Conservation (phyloP, 768 basidiomycete genomes). For the Leucogyrophana mollusca region DNA sequence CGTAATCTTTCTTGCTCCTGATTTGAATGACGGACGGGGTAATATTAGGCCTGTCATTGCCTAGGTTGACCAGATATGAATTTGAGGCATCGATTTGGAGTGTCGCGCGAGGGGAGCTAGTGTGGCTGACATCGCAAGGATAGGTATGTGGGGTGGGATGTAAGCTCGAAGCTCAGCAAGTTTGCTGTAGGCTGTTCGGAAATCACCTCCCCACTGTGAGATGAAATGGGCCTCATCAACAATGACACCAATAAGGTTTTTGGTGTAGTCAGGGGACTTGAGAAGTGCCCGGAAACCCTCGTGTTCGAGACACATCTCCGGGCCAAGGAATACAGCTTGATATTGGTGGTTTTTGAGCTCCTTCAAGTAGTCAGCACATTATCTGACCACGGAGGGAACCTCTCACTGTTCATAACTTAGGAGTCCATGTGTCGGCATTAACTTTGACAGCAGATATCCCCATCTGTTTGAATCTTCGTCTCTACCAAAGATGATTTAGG, state of each 20-base stretch:
- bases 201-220: slow-evolving; percentile 33
- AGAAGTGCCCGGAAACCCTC: slow-evolving; percentile 8
- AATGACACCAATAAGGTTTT: slow-evolving; percentile 21
- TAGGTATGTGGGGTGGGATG: slow-evolving; percentile 26
- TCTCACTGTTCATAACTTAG: slow-evolving; percentile 25
- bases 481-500: background rate
- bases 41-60: slow-evolving; percentile 38
- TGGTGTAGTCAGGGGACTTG: slow-evolving; percentile 9
- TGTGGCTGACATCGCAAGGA: slow-evolving; percentile 31
- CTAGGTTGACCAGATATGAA: slow-evolving; percentile 34
- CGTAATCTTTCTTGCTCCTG: slow-evolving; percentile 19
- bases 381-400: background rate
- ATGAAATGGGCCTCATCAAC: slow-evolving; percentile 43
- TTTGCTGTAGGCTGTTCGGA: slow-evolving; percentile 27
- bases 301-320: slow-evolving; percentile 22
- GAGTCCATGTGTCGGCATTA: slow-evolving; percentile 35
- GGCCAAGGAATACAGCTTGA: slow-evolving; percentile 16
- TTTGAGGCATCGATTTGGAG: slow-evolving; percentile 20
- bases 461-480: slow-evolving; percentile 26
- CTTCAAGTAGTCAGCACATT: slow-evolving; percentile 2
- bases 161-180: slow-evolving; percentile 29
- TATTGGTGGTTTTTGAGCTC: slow-evolving; percentile 9
- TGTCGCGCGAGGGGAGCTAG: slow-evolving; percentile 19
- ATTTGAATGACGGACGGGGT: slow-evolving; percentile 20
- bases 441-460: slow-evolving; percentile 31